Base-by-base conservation (phyloP, 129 eudicot genomes). In the Tagetes patula region DNA sequence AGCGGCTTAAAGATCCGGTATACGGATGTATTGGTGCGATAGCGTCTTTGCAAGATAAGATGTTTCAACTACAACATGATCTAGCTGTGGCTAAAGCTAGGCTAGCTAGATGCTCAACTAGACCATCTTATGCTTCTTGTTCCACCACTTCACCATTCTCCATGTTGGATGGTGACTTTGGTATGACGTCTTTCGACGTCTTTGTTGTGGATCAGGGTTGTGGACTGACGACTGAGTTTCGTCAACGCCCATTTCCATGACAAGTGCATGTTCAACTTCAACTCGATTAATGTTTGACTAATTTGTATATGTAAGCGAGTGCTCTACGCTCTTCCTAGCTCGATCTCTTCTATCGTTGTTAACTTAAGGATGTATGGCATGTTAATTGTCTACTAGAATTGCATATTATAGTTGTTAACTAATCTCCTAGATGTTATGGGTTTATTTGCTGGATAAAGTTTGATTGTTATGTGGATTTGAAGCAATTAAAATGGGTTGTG, bases 11-110 rank as follows among this genome's bases (percentile, higher is more conserved):
- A 47, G 98, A 92, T 88, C 98, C 98, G 0, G 92, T 92, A 20
- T 92, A 92, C 11, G 98, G 98, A 1, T 92, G 98, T 88, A 89
- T 92, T 64, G 98, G 98, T 0, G 96, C 96, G 9, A 92, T 92
- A 39, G 95, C 98, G 0, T 82, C 96, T 13, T 77, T 92, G n/a
- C 90, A 92, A 47, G 84, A 82, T 59, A 82, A 82, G 80, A 92
- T 92, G 98, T 79, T 84, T 39, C 87, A 89, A 60, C 87, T 92
- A 8, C 90, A 92, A 13, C 96, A 85, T 82, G 98, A 92, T 81
- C 87, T 92, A 33, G 86, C 96, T 34, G 79, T 87, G 27, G 96
- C 95, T 31, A 85, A 75, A 60, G 85, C 91, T 8, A 84, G 87
- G 0, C 85, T 92, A 3, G 95, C 98, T 52, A 79, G 75, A 43